phyloP scores from a whole-genome alignment of 345 rosid genomes.

The Eucalyptus decipiens region DNA sequence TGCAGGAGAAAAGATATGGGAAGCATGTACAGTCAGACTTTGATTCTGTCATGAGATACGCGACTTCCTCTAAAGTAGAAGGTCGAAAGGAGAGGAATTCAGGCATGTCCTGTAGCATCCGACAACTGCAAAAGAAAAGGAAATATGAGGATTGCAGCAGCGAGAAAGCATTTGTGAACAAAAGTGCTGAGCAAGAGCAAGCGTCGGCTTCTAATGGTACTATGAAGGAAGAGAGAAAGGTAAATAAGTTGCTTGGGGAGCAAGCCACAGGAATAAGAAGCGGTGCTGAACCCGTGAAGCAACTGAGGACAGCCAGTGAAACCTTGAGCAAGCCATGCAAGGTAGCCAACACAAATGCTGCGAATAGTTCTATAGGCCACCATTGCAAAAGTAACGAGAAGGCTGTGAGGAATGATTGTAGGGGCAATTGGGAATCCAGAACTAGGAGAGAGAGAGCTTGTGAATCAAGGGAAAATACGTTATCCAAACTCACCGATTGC shows the following conservation, averaged over 20 bases:
- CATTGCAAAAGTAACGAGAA: neutral
- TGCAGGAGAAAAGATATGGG: neutral
- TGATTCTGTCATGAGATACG: neutral
- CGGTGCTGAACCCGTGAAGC: neutral
- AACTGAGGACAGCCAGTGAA: neutral
- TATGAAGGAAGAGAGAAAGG: neutral
- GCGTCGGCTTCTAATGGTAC: neutral
- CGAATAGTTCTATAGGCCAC: neutral
- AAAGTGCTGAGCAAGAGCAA: neutral
- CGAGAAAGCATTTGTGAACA: neutral
- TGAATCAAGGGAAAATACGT: neutral
- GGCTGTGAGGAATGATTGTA: neutral
- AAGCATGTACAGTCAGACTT: neutral
- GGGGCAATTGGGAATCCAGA: neutral
- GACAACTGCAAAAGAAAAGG: neutral
- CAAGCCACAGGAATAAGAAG: neutral
- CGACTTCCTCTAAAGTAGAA: neutral
- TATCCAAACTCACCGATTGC: neutral
- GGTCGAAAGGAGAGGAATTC: neutral
- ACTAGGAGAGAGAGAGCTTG: neutral
- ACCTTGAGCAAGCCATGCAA: constrained; percentile 4
- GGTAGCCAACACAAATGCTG: constrained; percentile 14
- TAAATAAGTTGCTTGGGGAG: neutral
- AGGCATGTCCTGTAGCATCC: neutral
- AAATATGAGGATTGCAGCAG: neutral